A percentile compares a stretch with the other conserved stretches of the same genome.
Conservation (phyloP, 1,284 basidiomycete species). For the Leccinum solheimii region DNA sequence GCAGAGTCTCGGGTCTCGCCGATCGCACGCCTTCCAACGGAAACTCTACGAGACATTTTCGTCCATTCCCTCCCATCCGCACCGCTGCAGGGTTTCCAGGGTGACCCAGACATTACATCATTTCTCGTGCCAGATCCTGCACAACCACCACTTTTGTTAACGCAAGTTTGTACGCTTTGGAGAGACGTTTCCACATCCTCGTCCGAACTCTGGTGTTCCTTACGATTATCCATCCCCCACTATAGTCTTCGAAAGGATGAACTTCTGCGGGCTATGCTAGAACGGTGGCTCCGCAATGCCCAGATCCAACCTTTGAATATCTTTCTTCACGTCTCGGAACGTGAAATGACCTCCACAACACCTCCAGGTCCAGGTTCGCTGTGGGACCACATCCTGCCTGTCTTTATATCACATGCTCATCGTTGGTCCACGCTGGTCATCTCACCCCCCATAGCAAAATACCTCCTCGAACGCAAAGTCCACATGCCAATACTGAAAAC, state of each 20-base stretch:
- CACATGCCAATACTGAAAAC: constrained; percentile 1
- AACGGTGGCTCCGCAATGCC: constrained; percentile 1
- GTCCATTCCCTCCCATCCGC: background rate
- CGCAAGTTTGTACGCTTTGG: background rate
- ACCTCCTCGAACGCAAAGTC: background rate
- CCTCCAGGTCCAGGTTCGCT: constrained; percentile 1
- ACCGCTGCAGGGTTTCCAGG: background rate
- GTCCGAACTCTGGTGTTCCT: constrained; percentile 3
- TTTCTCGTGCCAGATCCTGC: background rate
- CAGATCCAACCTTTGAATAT: background rate
- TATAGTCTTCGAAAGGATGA: background rate
- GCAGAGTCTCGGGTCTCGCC: background rate
- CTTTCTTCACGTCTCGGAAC: background rate
- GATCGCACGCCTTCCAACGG: background rate
- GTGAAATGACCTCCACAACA: background rate
- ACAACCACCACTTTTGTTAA: background rate
- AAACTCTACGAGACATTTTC: constrained; percentile 1
- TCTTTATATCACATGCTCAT: background rate
- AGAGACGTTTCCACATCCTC: background rate
- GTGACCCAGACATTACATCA: background rate
- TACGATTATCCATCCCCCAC: background rate
- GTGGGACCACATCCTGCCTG: constrained; percentile 1
- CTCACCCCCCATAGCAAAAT: constrained; percentile 1
- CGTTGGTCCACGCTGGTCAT: background rate
- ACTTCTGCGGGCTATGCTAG: background rate